Evolutionary conservation across 352 stramenopile genomes (phyloP).

Genomic region (Globisporangium canariense): DNA sequence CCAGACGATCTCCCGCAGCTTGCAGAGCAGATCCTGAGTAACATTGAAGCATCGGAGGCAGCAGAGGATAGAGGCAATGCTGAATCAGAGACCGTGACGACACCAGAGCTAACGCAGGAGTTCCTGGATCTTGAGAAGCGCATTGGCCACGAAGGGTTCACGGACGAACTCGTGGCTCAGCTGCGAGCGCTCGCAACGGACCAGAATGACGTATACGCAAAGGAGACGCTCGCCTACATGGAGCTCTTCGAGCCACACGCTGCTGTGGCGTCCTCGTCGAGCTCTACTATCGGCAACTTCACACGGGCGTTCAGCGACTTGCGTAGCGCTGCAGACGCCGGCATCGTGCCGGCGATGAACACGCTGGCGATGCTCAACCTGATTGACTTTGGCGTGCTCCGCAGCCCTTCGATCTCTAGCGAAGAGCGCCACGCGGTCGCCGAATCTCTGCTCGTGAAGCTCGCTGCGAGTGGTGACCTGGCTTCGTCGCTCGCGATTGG

Average conservation of each 20-base stretch:
- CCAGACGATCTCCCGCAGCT: conserved; percentile 20
- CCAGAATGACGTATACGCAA: conserved; percentile 39
- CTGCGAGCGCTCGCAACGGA: conserved; percentile 28
- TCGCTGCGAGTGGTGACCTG: conserved; percentile 40
- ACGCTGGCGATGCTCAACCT: conserved; percentile 56
- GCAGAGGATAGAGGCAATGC: not conserved
- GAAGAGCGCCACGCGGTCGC: conserved; percentile 32
- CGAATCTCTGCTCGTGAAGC: conserved; percentile 26
- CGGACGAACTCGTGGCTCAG: conserved; percentile 30
- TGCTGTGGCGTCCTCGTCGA: conserved; percentile 8
- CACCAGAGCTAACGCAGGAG: conserved; percentile 33
- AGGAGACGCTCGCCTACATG: conserved; percentile 57
- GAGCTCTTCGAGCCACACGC: conserved; percentile 49
- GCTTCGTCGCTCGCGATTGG: conserved; percentile 54
- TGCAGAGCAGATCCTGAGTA: conserved; percentile 22
- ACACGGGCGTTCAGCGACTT: conserved; percentile 42
- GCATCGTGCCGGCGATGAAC: conserved; percentile 34
- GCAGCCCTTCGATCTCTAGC: conserved; percentile 18
- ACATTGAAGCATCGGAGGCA: conserved; percentile 4
- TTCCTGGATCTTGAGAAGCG: conserved; percentile 54
- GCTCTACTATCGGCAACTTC: conserved; percentile 26
- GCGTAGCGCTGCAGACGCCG: conserved; percentile 35
- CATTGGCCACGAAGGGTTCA: conserved; percentile 43
- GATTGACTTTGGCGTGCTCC: conserved; percentile 37
- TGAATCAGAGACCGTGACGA: not conserved